Conservation (phyloP, 768 basidiomycete species). For the Mycena rebaudengoi region DNA sequence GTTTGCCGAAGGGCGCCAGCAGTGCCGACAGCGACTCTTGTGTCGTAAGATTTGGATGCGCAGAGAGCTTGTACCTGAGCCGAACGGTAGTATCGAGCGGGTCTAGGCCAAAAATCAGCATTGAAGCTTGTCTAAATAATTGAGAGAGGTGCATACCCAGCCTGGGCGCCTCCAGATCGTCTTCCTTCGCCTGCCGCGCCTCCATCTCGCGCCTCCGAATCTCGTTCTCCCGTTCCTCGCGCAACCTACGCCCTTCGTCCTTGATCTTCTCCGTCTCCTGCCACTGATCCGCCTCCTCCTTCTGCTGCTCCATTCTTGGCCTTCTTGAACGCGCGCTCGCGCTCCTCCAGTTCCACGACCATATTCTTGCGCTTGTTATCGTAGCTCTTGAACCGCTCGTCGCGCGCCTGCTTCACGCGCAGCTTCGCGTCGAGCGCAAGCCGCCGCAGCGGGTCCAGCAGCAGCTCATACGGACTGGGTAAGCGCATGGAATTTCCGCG, state of each 20-base stretch:
- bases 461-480: slow-evolving; percentile 82
- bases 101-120: slow-evolving; percentile 47
- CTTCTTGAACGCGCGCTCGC: slow-evolving; percentile 82
- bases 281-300: slow-evolving; percentile 61
- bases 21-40: slow-evolving; percentile 57
- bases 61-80: slow-evolving; percentile 70
- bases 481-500: slow-evolving; percentile 85
- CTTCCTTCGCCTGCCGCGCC: slow-evolving; percentile 41
- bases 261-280: slow-evolving; percentile 77
- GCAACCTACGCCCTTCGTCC: slow-evolving; percentile 73
- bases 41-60: slow-evolving; percentile 65
- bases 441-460: slow-evolving; percentile 82
- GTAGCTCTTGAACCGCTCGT: slow-evolving; percentile 73
- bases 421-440: slow-evolving; percentile 83
- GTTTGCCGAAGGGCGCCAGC: slow-evolving; percentile 67
- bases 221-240: slow-evolving; percentile 72
- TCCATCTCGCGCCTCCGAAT: slow-evolving; percentile 55
- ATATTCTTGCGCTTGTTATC: slow-evolving; percentile 79
- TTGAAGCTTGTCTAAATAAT: background rate
- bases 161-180: slow-evolving; percentile 63
- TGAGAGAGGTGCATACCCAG: slow-evolving; percentile 51
- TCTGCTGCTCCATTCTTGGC: slow-evolving; percentile 66
- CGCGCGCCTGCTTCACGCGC: slow-evolving; percentile 72
- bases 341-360: slow-evolving; percentile 80
- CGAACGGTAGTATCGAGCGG: slow-evolving; percentile 79